Evolutionary conservation across 2,329 filamentous ascomycete genomes (phyloP), one percentile per base, ranked within the genome.

Genomic region (Diatrype stigma): DNA sequence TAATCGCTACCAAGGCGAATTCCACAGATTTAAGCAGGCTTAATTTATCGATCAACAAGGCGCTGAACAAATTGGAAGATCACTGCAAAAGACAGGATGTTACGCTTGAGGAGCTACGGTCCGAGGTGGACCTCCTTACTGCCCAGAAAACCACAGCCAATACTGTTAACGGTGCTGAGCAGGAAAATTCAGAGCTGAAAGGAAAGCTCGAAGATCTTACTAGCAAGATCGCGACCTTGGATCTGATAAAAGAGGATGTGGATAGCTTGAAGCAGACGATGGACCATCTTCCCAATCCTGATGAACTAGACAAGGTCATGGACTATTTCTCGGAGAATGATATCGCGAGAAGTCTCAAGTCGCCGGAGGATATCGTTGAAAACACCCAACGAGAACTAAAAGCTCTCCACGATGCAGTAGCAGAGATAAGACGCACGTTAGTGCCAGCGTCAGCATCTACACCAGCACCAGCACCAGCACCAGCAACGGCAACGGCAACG

Each of bases 181-280:
- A 32, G 14, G 47, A 45, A 35, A 21, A 49, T 26, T 49, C 37
- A 21, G 37, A 28, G 12, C 22, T 44, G 23, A 49, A 14, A 49
- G 47, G 17, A 11, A 8, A 32, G 17, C 16, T 32, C 22, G 22
- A 6, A 28, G 14, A 11, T 3, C 40, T 44, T 26, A 28, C 40
- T 23, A 28, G 12, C 40, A 44, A 26, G 16, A 10, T 30, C 5
- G 10, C 26, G 10, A 10, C 26, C 26, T 26, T 37, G 34, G 34
- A 37, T 17, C 6, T 16, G 12, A 16, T 16, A 23, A 19, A 44
- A 11, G 21, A n/a, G 21, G 6, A n/a, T 7, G 22, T 28, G 40
- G 22, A n/a, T 23, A 26, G n/a, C 7, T 7, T 44, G 5, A 19
- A 44, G 40, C 2, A 21, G 22, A 23, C 16, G 14, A 26, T 21